Base-by-base conservation (phyloP, 306 rosid genomes). In the Cucumis cinereus region DNA sequence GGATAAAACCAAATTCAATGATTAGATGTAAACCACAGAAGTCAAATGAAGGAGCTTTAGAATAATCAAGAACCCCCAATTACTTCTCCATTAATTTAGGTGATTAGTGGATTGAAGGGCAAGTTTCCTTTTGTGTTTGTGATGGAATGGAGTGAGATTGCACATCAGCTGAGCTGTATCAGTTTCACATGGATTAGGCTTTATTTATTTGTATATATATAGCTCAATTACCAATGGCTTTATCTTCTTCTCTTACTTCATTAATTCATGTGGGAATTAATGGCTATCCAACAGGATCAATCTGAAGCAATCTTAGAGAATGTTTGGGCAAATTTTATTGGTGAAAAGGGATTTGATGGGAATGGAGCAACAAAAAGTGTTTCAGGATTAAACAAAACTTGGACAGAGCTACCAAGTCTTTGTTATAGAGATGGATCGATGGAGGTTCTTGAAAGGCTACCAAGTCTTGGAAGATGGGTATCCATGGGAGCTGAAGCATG, bases 401-500 rank as follows among this genome's bases (percentile, higher is more conserved):
- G 97, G 97, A 89, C 82, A 66, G 96, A 86, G 60, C 30, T 93
- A 20, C 92, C 91, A 36, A 56, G 33, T 74, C 93, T 91, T 54
- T 80, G 76, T 73, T 82, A 86, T 47, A 82, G 86, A 86, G 83
- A 83, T 56, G 92, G 89, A 0, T 87, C 97, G 0, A 53, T 74
- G 86, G 89, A 87, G 76, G 77, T 83, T 76, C 90, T 93, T 33
- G 79, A 84, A 56, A 86, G 96, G 75, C 84, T 93, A 67, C 98
- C 98, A 16, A 93, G 97, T 78, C 84, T 93, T 57, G 97, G 98
- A 50, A 87, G 97, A 84, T 91, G 97, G 96, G 82, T 87, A 49
- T 93, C 98, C 50, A 93, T 93, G 94, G 98, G 98, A 78, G 86
- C 90, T 20, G 97, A 93, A 19, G 87, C 85, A n/a, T 91, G 98